phyloP scores from a whole-genome alignment of 2,329 filamentous ascomycete species.

The Fusarium longipes region DNA sequence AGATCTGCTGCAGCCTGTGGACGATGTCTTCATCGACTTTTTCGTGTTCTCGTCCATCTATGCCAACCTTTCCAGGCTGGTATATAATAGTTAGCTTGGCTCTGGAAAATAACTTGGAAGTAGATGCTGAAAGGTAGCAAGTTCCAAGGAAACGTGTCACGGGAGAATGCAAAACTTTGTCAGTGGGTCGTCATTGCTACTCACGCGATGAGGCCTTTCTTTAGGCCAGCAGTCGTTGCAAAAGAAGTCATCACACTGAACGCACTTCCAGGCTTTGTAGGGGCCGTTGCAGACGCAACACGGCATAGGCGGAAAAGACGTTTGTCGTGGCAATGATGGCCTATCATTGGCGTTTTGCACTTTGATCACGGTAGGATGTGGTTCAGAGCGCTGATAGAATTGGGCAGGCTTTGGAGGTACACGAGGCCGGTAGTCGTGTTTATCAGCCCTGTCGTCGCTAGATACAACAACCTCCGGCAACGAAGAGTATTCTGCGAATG shows the following conservation, averaged over 20 bases:
- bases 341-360: accelerated
- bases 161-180: too few relatives aligned
- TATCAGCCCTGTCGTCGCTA: background rate
- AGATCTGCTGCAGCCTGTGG: background rate
- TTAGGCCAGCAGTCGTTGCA: background rate
- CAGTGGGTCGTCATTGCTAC: background rate
- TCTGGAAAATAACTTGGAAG: background rate
- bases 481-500: background rate
- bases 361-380: background rate
- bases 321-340: background rate
- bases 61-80: background rate
- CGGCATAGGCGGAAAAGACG: background rate
- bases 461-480: background rate
- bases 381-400: background rate
- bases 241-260: background rate
- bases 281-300: background rate
- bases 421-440: background rate
- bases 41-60: background rate
- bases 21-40: background rate
- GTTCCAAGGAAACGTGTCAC: background rate
- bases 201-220: background rate
- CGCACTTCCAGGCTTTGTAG: background rate
- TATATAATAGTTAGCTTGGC: background rate
- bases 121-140: background rate
- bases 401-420: background rate